These are phyloP conservation scores for Trichoderma sp. DNA, from an alignment of 2,329 filamentous ascomycete species.

Conservation along the genomic window DNA sequence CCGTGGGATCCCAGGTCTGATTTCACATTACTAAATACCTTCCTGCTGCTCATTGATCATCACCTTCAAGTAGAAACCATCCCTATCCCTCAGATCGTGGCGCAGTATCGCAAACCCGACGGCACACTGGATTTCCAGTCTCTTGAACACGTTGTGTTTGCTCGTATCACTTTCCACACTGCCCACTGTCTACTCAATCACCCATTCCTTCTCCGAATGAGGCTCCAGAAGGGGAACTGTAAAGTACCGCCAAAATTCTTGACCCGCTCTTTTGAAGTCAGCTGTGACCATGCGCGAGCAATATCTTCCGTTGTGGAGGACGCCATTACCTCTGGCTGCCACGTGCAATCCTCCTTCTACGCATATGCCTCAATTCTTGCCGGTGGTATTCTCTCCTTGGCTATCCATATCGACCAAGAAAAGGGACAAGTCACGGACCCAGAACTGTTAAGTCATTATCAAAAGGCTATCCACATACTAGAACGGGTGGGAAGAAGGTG, in stretches of 20 bases:
- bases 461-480: constrained; percentile 5
- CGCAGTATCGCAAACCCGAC: constrained; percentile 8
- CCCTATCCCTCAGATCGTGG: constrained; percentile 7
- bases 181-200: constrained; percentile 14
- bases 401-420: constrained; percentile 16
- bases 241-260: constrained; percentile 13
- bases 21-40: constrained; percentile 14
- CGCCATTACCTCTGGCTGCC: constrained; percentile 14
- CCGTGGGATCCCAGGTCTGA: constrained; percentile 17
- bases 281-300: constrained; percentile 1
- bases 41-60: constrained; percentile 8
- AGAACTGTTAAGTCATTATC: neutral
- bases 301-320: constrained; percentile 13
- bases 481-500: constrained; percentile 14
- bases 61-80: constrained; percentile 12
- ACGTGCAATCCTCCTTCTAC: constrained; percentile 13
- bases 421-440: constrained; percentile 12
- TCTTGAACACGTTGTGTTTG: constrained; percentile 16
- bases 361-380: constrained; percentile 14
- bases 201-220: constrained; percentile 14
- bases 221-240: constrained; percentile 3
- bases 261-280: constrained; percentile 8
- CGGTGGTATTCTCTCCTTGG: constrained; percentile 11
- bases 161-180: constrained; percentile 9
- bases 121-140: constrained; percentile 12